Evolutionary conservation across 176 grass and related monocot species (phyloP).

Genomic region (Phoenix roebelenii): DNA sequence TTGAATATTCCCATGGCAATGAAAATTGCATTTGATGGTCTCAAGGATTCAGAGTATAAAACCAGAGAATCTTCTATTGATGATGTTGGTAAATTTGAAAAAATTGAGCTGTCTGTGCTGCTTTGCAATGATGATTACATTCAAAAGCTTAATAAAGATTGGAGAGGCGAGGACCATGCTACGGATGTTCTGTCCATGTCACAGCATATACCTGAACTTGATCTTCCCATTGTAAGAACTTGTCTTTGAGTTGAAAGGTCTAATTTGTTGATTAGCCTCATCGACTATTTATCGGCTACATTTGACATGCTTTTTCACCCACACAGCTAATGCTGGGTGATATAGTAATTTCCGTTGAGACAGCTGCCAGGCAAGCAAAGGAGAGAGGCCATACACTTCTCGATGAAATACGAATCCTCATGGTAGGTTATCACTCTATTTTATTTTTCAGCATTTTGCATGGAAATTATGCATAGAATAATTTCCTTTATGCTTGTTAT

Average conservation of each 20-base stretch:
- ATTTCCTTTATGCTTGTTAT: too few relatives aligned
- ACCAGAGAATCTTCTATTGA: constrained; percentile 62
- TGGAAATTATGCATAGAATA: too few relatives aligned
- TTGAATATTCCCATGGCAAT: constrained; percentile 88
- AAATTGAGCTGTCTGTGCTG: constrained; percentile 67
- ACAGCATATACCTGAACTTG: constrained; percentile 50
- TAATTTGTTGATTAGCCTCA: constrained; percentile 7
- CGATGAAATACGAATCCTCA: constrained; percentile 77
- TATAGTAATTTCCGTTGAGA: constrained; percentile 86
- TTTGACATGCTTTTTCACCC: constrained; percentile 16
- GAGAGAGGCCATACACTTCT: constrained; percentile 81
- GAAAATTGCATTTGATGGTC: constrained; percentile 84
- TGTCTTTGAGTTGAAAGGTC: constrained; percentile 16
- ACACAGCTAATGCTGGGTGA: constrained; percentile 79
- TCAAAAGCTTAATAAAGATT: constrained; percentile 64
- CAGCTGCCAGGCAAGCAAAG: constrained; percentile 80
- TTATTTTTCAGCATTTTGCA: too few relatives aligned
- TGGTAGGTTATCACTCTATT: constrained; percentile 31
- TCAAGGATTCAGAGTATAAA: constrained; percentile 66
- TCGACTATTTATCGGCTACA: constrained; percentile 8
- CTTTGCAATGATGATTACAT: constrained; percentile 70
- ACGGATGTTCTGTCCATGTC: constrained; percentile 71
- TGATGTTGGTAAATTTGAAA: constrained; percentile 68
- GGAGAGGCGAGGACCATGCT: constrained; percentile 46
- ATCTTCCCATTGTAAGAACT: constrained; percentile 72